Evolutionary conservation across 2,329 filamentous ascomycete genomes (phyloP).

Genomic region (Aspergillus chevalieri): DNA sequence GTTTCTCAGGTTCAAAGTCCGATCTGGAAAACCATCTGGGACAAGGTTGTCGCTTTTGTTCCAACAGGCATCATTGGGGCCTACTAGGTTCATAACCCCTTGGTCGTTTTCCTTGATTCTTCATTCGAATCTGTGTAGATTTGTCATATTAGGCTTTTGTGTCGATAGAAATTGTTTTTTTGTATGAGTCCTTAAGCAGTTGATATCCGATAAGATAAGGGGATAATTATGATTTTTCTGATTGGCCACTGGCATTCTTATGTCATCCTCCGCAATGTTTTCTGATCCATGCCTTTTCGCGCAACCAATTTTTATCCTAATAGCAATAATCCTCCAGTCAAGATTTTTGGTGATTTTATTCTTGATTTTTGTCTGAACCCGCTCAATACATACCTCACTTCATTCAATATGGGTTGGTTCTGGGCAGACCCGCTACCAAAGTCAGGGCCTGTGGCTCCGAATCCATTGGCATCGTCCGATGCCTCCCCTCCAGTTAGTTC

Average conservation of each 20-base stretch:
- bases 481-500: conserved; percentile 51
- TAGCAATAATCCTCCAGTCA: too few species aligned
- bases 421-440: conserved; percentile 54
- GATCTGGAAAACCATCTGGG: conserved; percentile 26
- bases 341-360: too few species aligned
- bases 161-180: too few species aligned
- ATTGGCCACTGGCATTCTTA: conserved; percentile 5
- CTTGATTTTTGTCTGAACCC: too few species aligned
- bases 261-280: conserved; percentile 3
- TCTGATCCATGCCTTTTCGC: conserved; percentile 13
- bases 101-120: neutral
- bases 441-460: conserved; percentile 39
- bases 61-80: conserved; percentile 1
- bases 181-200: too few species aligned
- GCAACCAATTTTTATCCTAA: neutral
- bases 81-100: neutral
- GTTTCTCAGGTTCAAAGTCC: conserved; percentile 16
- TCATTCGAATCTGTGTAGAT: neutral
- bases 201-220: neutral
- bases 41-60: conserved; percentile 21
- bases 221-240: neutral
- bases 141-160: neutral
- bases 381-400: conserved; percentile 1
- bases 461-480: conserved; percentile 42
- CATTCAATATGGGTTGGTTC: conserved; percentile 59